Evolutionary conservation across 306 rosid species (phyloP).

Genomic region (Fragaria nilgerrensis): DNA sequence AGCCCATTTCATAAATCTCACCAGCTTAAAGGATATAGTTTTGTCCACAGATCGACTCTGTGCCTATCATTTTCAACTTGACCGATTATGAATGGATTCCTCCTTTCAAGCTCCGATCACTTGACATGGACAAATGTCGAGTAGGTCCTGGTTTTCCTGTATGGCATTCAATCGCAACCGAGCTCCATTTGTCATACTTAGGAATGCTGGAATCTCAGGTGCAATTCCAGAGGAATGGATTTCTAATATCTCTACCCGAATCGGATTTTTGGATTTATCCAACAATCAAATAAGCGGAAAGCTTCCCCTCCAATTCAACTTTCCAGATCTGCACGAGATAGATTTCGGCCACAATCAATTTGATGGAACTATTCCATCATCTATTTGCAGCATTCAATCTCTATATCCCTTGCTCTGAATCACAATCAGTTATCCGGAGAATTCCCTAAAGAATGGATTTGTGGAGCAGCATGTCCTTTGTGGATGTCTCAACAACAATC

Average conservation of each 20-base stretch:
- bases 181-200: neutral
- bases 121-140: neutral
- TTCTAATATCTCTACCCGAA: neutral
- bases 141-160: neutral
- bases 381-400: neutral
- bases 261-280: neutral
- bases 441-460: neutral
- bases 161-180: neutral
- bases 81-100: neutral
- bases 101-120: neutral
- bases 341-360: neutral
- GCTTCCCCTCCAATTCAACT: neutral
- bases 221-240: neutral
- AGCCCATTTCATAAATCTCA: conserved; percentile 17
- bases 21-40: rapidly evolving
- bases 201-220: no score
- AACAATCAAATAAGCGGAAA: neutral
- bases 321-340: no score
- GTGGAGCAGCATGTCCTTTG: rapidly evolving
- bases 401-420: rapidly evolving
- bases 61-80: neutral
- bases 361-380: neutral
- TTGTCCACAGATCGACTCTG: rapidly evolving
- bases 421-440: neutral
- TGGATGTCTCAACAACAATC: neutral